These are phyloP conservation scores for Phialophora chinensis DNA, from an alignment of 2,329 filamentous ascomycete species.

Conservation along the genomic window DNA sequence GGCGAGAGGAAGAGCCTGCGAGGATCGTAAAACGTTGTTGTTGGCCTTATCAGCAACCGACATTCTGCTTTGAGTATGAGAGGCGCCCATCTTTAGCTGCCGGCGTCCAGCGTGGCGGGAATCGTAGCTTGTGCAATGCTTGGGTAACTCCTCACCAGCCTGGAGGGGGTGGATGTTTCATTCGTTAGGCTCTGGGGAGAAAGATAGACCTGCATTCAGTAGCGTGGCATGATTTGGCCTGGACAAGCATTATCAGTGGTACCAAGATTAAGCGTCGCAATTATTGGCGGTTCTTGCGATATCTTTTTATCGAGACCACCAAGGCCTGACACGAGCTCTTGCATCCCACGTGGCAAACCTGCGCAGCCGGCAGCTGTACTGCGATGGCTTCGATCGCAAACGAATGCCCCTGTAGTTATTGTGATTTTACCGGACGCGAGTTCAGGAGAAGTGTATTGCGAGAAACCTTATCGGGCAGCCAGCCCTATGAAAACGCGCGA, in stretches of 20 bases:
- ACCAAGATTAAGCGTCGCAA: slow-evolving; percentile 7
- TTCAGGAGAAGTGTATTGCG: not conserved
- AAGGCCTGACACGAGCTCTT: slow-evolving; percentile 2
- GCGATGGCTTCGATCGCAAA: not conserved
- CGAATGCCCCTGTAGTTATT: not conserved
- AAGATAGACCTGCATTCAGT: slow-evolving; percentile 15
- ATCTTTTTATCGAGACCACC: not conserved
- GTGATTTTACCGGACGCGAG: not conserved
- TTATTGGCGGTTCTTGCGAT: not conserved
- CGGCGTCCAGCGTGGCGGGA: not conserved
- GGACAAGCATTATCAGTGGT: not conserved
- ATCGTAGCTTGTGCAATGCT: not conserved
- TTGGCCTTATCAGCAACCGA: slow-evolving; percentile 14
- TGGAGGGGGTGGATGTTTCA: not conserved
- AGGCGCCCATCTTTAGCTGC: not conserved
- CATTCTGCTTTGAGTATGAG: not conserved
- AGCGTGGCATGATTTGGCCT: slow-evolving; percentile 6
- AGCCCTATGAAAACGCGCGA: not conserved
- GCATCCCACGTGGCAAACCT: slow-evolving; percentile 6
- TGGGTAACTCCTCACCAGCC: not conserved
- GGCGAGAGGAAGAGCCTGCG: not conserved
- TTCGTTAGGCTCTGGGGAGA: slow-evolving; percentile 4
- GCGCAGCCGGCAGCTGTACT: not conserved
- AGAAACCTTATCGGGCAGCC: not conserved
- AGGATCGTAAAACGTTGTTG: not conserved